Percentiles rank a stretch among this genome's conserved stretches.
These are phyloP conservation scores for Thielaviopsis euricoi DNA, from an alignment of 2,329 filamentous ascomycete genomes.

Conservation along the genomic window DNA sequence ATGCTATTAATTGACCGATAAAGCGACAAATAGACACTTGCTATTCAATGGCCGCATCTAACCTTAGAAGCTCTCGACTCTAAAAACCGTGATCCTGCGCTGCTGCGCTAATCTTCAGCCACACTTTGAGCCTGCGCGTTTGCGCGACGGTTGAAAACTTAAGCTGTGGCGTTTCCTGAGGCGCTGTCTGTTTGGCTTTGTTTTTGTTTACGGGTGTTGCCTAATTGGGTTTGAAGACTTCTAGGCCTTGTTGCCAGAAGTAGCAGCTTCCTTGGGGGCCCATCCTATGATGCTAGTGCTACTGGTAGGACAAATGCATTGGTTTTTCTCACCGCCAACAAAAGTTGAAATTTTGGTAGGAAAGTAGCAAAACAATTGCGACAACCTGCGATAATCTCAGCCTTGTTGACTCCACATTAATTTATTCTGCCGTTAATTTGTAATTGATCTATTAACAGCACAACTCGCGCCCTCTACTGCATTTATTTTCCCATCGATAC, in stretches of 20 bases:
- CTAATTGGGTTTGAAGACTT: neutral
- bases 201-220: neutral
- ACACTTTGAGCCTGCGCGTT: constrained; percentile 1
- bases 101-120: constrained; percentile 4
- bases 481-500: neutral
- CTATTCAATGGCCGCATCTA: neutral
- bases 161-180: constrained; percentile 2
- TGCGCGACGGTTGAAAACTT: neutral
- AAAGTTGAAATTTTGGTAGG: neutral
- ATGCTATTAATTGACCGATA: neutral
- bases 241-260: too few species aligned
- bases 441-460: neutral
- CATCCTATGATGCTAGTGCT: too few species aligned
- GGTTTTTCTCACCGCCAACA: neutral
- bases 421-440: neutral
- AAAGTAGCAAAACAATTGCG: neutral
- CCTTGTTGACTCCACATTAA: neutral
- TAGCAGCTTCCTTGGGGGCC: too few species aligned
- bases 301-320: neutral
- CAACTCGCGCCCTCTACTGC: neutral
- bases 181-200: constrained; percentile 8
- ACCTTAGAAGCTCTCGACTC: too few species aligned
- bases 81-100: neutral
- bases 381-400: neutral
- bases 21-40: neutral